Conservation (phyloP, 75 land plant species). For the Sequoiadendron giganteum region DNA sequence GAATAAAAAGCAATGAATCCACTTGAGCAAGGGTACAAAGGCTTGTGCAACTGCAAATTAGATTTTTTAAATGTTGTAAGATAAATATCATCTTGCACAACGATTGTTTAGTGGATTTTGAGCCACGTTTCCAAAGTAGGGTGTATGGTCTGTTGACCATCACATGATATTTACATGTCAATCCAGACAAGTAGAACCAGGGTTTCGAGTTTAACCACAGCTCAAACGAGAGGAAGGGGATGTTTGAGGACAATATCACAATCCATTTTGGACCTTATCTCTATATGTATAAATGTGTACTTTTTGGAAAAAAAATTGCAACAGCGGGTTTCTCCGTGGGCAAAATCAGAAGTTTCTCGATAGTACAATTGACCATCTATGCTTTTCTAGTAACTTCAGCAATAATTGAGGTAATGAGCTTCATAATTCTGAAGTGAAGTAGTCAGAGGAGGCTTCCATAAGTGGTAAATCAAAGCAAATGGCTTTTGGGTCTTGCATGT, state of each 20-base stretch:
- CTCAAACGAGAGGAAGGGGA: not conserved
- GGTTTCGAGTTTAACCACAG: not conserved
- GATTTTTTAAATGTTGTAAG: not conserved
- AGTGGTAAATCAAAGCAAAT: not conserved
- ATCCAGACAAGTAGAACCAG: not conserved
- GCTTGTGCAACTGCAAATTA: too few species aligned
- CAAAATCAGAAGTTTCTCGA: not conserved
- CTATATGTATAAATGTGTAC: not conserved
- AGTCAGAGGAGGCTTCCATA: not conserved
- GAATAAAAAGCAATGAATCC: too few species aligned
- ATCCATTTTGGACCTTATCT: not conserved
- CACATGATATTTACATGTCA: not conserved
- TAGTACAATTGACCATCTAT: not conserved
- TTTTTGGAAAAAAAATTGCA: not conserved
- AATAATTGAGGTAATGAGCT: not conserved
- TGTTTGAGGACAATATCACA: not conserved
- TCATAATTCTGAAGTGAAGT: not conserved
- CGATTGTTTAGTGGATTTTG: not conserved
- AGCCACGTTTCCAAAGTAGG: not conserved
- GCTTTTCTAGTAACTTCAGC: not conserved
- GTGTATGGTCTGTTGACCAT: not conserved
- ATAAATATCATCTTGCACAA: not conserved
- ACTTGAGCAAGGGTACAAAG: too few species aligned
- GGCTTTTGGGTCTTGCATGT: constrained; percentile 1
- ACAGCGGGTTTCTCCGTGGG: too few species aligned